phyloP scores from a whole-genome alignment of 2,329 filamentous ascomycete species.

The Elsinoe necatrix region DNA sequence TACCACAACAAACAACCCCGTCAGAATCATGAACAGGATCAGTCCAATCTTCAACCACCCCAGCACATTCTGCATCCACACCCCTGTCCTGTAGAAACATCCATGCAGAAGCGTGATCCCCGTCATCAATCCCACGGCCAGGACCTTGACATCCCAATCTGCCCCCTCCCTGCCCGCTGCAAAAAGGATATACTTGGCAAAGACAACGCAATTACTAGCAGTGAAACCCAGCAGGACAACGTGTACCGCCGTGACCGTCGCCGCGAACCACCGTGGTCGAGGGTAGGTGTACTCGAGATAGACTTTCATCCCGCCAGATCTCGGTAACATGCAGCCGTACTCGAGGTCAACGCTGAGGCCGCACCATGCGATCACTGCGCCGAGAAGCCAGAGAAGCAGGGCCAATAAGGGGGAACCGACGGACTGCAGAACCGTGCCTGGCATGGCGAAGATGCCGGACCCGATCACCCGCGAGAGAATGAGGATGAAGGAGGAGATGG shows the following conservation, averaged over 20 bases:
- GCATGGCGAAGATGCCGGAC: slow-evolving; percentile 63
- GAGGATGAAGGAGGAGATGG: slow-evolving; percentile 57
- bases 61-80: slow-evolving; percentile 33
- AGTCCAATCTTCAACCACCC: slow-evolving; percentile 35
- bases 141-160: slow-evolving; percentile 27
- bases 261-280: slow-evolving; percentile 54
- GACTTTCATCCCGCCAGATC: slow-evolving; percentile 59
- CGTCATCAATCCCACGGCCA: slow-evolving; percentile 42
- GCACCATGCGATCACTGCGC: slow-evolving; percentile 48
- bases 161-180: slow-evolving; percentile 7
- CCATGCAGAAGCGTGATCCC: slow-evolving; percentile 32
- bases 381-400: slow-evolving; percentile 54
- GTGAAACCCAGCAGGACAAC: slow-evolving; percentile 54
- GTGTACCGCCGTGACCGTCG: slow-evolving; percentile 55
- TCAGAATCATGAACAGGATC: slow-evolving; percentile 33
- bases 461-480: slow-evolving; percentile 49
- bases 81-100: slow-evolving; percentile 31
- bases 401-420: slow-evolving; percentile 59
- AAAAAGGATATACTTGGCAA: slow-evolving; percentile 15
- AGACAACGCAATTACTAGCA: slow-evolving; percentile 31
- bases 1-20: slow-evolving; percentile 30
- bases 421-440: slow-evolving; percentile 56
- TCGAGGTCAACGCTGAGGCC: slow-evolving; percentile 55
- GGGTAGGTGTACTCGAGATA: slow-evolving; percentile 63
- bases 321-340: slow-evolving; percentile 61